Evolutionary conservation across 768 basidiomycete genomes (phyloP).

Genomic region (Chalciporus chontae): DNA sequence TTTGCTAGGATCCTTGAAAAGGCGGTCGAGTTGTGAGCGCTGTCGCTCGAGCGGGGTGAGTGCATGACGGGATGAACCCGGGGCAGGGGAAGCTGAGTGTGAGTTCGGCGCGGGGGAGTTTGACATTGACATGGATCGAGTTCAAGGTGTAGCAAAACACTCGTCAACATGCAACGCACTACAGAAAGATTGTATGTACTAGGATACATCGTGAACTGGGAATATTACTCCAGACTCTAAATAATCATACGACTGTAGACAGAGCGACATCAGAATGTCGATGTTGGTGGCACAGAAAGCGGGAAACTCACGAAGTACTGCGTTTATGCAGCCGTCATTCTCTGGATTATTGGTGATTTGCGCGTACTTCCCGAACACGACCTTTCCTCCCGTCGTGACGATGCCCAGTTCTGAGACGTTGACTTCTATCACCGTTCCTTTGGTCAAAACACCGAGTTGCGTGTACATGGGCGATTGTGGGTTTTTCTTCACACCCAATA

Average conservation of each 20-base stretch:
- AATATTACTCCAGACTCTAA: background rate
- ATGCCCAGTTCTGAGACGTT: constrained; percentile 98
- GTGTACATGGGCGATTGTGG: constrained; percentile 99
- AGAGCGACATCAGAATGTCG: constrained; percentile 4
- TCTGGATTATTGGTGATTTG: constrained; percentile 94
- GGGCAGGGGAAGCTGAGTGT: constrained; percentile 31
- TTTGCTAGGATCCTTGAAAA: constrained; percentile 87
- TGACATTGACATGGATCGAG: constrained; percentile 25
- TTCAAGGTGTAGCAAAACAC: constrained; percentile 18
- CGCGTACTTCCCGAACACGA: constrained; percentile 90
- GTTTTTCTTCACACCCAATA: constrained; percentile 98
- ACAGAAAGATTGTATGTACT: background rate
- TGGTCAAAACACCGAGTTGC: constrained; percentile 94
- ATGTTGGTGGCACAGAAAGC: background rate
- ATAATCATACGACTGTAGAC: constrained; percentile 25
- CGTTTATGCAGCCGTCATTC: constrained; percentile 95
- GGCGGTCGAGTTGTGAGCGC: constrained; percentile 71
- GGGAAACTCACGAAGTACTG: constrained; percentile 72
- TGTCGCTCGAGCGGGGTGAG: constrained; percentile 51
- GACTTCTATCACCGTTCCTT: constrained; percentile 97
- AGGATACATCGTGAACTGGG: constrained; percentile 11
- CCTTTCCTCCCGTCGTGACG: constrained; percentile 96
- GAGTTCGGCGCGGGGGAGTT: constrained; percentile 29
- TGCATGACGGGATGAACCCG: constrained; percentile 40
- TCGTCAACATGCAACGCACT: constrained; percentile 14